phyloP scores from a whole-genome alignment of 306 rosid species.

The Vigna reflexopilosa region DNA sequence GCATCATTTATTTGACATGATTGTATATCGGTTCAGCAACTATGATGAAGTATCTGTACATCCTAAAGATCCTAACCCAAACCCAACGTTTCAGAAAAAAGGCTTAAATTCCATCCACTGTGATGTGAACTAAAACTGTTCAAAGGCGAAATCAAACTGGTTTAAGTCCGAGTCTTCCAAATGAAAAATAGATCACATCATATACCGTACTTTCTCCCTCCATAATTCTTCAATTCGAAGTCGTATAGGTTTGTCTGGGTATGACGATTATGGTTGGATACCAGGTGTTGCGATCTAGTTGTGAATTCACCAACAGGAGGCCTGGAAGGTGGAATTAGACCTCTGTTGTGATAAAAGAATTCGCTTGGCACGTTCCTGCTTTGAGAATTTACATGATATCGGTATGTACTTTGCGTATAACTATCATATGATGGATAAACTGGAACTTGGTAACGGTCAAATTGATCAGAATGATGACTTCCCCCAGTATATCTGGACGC shows the following conservation, averaged over 20 bases:
- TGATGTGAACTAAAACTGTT: neutral
- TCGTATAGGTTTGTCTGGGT: conserved; percentile 44
- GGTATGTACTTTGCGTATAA: conserved; percentile 40
- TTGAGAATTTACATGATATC: conserved; percentile 46
- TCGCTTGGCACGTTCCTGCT: conserved; percentile 40
- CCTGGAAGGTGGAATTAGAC: conserved; percentile 37
- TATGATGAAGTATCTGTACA: conserved; percentile 6
- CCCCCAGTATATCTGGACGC: conserved; percentile 31
- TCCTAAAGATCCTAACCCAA: neutral
- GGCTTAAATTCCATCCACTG: neutral
- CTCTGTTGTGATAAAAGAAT: conserved; percentile 38
- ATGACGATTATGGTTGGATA: conserved; percentile 17
- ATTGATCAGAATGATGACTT: conserved; percentile 40
- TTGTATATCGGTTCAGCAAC: neutral
- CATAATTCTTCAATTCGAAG: conserved; percentile 40
- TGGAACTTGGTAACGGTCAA: conserved; percentile 44
- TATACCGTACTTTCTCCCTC: conserved; percentile 37
- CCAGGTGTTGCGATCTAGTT: conserved; percentile 36
- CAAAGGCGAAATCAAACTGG: neutral
- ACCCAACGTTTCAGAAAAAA: too few relatives aligned
- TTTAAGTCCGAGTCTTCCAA: neutral
- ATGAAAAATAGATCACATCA: conserved; percentile 23
- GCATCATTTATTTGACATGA: neutral
- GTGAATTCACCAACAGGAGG: conserved; percentile 36
- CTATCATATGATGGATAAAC: conserved; percentile 31